Percentiles rank a stretch among this genome's conserved stretches.
phyloP scores from a whole-genome alignment of 208 protist species.

The Eutreptiella sp. region DNA sequence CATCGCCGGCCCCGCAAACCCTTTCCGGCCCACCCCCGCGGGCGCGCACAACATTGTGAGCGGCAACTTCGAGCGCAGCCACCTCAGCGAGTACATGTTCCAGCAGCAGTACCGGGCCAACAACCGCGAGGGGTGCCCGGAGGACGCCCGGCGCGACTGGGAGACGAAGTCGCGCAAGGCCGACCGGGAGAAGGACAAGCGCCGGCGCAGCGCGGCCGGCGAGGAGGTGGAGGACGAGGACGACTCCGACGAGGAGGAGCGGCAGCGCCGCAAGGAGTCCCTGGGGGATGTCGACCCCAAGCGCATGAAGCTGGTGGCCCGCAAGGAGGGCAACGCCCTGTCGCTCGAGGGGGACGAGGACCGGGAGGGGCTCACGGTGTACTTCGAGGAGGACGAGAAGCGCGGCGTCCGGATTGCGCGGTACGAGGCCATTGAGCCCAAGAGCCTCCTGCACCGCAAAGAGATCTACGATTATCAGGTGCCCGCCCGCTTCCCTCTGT shows the following conservation, averaged over 20 bases:
- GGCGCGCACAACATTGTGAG: conserved; percentile 19
- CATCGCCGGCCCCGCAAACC: conserved; percentile 29
- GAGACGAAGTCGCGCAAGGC: conserved; percentile 16
- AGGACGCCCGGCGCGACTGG: not conserved
- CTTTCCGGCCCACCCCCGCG: conserved; percentile 16
- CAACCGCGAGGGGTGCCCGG: conserved; percentile 6
- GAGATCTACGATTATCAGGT: no score
- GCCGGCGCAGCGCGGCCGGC: not conserved
- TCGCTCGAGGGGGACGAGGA: not conserved
- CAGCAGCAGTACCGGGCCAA: conserved; percentile 32
- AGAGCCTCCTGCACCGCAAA: no score
- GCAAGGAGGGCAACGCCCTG: conserved; percentile 11
- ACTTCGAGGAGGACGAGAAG: conserved; percentile 20
- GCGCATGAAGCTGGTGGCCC: not conserved
- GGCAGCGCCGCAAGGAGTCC: not conserved
- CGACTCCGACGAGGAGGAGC: conserved; percentile 13
- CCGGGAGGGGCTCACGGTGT: conserved; percentile 21
- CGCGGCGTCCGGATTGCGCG: no score
- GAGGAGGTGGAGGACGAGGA: not conserved
- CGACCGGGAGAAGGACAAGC: conserved; percentile 23
- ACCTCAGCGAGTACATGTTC: conserved; percentile 35
- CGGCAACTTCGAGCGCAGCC: conserved; percentile 33
- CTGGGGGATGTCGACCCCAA: conserved; percentile 4
- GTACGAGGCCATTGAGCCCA: not conserved
- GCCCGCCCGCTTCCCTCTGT: no score